Conservation (phyloP, 768 basidiomycete genomes). For the Lenzites betulinus region DNA sequence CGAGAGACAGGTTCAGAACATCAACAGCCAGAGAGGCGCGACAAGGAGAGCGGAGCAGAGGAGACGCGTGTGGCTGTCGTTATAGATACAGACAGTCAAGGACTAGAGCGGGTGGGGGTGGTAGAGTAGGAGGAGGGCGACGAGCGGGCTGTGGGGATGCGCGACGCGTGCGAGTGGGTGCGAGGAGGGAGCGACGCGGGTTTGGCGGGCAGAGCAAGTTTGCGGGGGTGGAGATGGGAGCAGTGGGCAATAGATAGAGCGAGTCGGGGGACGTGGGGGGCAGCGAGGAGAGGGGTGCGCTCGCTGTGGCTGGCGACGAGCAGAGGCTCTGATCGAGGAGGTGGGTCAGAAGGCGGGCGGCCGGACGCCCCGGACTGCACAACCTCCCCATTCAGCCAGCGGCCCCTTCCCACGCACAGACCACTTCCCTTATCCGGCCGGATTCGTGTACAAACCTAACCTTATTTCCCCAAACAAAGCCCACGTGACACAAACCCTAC, state of each 20-base stretch:
- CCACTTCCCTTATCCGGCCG: conserved; percentile 29
- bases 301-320: conserved; percentile 49
- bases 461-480: conserved; percentile 33
- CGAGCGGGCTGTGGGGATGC: conserved; percentile 30
- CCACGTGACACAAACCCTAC: conserved; percentile 26
- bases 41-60: conserved; percentile 33
- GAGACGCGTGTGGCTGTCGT: conserved; percentile 41
- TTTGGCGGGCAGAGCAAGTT: conserved; percentile 23
- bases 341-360: conserved; percentile 34
- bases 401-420: conserved; percentile 45
- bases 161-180: conserved; percentile 45
- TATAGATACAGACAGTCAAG: conserved; percentile 46
- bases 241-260: conserved; percentile 32
- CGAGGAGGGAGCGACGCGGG: conserved; percentile 17
- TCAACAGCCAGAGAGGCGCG: conserved; percentile 43
- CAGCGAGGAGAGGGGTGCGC: conserved; percentile 43
- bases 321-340: conserved; percentile 46
- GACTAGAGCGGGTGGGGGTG: conserved; percentile 35
- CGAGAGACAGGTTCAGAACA: conserved; percentile 37
- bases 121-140: conserved; percentile 32
- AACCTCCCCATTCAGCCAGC: conserved; percentile 39
- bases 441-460: conserved; percentile 32
- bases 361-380: conserved; percentile 37
- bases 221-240: conserved; percentile 27
- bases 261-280: conserved; percentile 40